These are phyloP conservation scores for Aspergillus alliaceus DNA, from an alignment of 2,329 filamentous ascomycete species.

Conservation along the genomic window DNA sequence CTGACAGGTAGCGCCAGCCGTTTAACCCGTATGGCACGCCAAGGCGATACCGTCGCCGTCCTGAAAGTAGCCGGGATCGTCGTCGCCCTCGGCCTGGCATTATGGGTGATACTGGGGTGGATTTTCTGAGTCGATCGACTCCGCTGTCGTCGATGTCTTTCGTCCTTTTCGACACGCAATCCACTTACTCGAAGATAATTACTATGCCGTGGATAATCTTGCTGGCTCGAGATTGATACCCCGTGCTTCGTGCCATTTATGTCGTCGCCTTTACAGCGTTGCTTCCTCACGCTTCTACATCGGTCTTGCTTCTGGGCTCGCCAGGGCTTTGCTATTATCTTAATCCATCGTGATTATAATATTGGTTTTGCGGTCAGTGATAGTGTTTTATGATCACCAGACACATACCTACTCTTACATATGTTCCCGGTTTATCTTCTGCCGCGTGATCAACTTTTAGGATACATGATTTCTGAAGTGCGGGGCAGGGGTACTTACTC, in stretches of 20 bases:
- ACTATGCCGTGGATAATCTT: conserved; percentile 3
- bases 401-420: neutral
- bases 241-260: neutral
- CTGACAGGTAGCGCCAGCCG: conserved; percentile 81
- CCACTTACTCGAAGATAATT: neutral
- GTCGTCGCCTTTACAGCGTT: neutral
- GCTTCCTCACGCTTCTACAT: neutral
- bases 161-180: neutral
- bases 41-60: conserved; percentile 87
- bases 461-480: neutral
- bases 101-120: conserved; percentile 72
- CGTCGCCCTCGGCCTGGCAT: conserved; percentile 66
- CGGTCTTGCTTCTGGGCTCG: neutral
- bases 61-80: conserved; percentile 86
- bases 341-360: neutral
- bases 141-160: neutral
- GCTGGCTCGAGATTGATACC: conserved; percentile 12
- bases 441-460: neutral
- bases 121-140: conserved; percentile 48
- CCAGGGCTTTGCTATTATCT: neutral
- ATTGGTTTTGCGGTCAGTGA: neutral
- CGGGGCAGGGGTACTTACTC: neutral
- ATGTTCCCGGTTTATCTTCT: too few species aligned
- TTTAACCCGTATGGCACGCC: conserved; percentile 84
- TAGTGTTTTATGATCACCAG: too few species aligned